Evolutionary conservation across 1,284 basidiomycete genomes (phyloP), one percentile per base, ranked within the genome.

Genomic region (Chalciporus sp.): DNA sequence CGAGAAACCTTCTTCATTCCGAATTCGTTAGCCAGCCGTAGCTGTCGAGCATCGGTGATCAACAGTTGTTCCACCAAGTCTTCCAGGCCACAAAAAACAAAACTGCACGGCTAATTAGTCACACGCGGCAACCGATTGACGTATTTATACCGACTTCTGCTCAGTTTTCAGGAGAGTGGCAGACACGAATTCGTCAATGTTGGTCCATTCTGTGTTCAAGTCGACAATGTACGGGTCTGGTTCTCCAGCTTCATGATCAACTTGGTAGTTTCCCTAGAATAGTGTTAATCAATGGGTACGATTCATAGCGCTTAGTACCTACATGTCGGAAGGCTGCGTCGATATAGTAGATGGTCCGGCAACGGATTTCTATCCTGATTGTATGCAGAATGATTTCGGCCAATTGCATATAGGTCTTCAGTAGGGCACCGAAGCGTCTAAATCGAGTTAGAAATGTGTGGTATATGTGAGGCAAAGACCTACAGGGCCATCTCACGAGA

Each of bases 181-280:
- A 0, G 82, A 80, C 11, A 86, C 78, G 52, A 85, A 80, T 55
- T 91, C 90, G 61, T 97, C 90, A 58, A 85, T 87, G 60, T 86
- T 82, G 40, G 86, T 83, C 5, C 99, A 75, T 59, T 94, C 90
- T 9, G 80, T 77, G 65, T 96, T 98, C 44, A 98, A 79, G 67
- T 98, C 94, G 42, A 92, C 81, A 45, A 98, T 82, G 67, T 95
- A 88, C 4, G 92, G 85, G 67, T 98, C 95, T 0, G 95, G 96
- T 67, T 98, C 95, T 29, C 85, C 78, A 4, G 90, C 87, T 70
- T 95, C 94, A 59, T 85, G 83, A 33, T 92, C 87, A 27, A 93
- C 78, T 44, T 80, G 78, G 66, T 95, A 95, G 58, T 93, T 90
- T 28, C 93, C 92, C 89, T 95, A 61, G 6, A 54, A 39, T 19